Percentiles rank a stretch among this genome's conserved stretches.
phyloP scores from a whole-genome alignment of 768 basidiomycete species.

The Steccherinum ochraceum region DNA sequence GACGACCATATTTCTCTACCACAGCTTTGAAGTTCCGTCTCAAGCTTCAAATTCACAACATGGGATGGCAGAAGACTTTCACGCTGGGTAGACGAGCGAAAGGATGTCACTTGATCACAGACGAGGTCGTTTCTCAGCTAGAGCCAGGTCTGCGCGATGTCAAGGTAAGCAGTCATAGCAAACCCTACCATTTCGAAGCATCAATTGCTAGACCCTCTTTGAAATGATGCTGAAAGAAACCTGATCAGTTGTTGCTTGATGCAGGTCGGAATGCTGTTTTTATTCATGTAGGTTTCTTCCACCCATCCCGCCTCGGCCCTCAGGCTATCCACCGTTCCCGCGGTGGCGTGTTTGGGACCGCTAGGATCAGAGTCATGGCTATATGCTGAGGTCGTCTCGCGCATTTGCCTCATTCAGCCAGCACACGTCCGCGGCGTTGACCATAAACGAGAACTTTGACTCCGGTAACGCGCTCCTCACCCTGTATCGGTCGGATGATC shows the following conservation, averaged over 20 bases:
- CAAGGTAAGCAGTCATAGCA: slow-evolving; percentile 36
- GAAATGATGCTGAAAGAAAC: no score
- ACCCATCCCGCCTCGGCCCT: slow-evolving; percentile 20
- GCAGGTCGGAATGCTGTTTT: slow-evolving; percentile 81
- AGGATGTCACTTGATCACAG: slow-evolving; percentile 82
- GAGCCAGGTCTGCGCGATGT: slow-evolving; percentile 61
- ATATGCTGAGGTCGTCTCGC: neutral
- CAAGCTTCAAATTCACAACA: no score
- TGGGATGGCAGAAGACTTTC: slow-evolving; percentile 92
- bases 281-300: slow-evolving; percentile 65
- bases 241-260: no score
- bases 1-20: no score
- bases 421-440: slow-evolving; percentile 75
- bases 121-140: slow-evolving; percentile 64
- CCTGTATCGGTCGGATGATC: neutral
- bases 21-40: no score
- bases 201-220: no score
- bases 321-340: no score
- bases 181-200: no score
- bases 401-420: slow-evolving; percentile 31
- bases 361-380: no score
- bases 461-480: slow-evolving; percentile 37
- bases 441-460: slow-evolving; percentile 89
- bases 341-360: no score
- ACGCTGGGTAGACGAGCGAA: slow-evolving; percentile 44